Evolutionary conservation across 2,329 filamentous ascomycete species (phyloP).

Genomic region (Dendryphion nanum): DNA sequence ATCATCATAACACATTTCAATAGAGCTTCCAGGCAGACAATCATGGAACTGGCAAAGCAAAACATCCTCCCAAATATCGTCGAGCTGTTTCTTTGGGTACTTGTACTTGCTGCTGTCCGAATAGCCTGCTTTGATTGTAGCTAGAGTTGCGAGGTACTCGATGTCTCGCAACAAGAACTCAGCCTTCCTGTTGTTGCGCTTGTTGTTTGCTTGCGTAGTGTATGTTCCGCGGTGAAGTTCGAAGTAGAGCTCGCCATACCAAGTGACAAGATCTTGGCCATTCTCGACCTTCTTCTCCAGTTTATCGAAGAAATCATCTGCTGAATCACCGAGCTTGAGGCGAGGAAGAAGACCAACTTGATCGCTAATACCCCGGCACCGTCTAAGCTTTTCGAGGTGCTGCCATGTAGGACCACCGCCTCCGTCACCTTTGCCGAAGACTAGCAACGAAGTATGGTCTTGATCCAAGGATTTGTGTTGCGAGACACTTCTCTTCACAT

Average conservation of each 20-base stretch:
- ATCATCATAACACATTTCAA: slow-evolving; percentile 98
- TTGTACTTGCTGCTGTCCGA: slow-evolving; percentile 57
- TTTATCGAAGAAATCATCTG: slow-evolving; percentile 90
- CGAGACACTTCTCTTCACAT: slow-evolving; percentile 82
- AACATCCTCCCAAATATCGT: slow-evolving; percentile 91
- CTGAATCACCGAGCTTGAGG: slow-evolving; percentile 82
- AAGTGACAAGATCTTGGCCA: slow-evolving; percentile 77
- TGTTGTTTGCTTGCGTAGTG: slow-evolving; percentile 97
- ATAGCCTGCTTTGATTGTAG: slow-evolving; percentile 66
- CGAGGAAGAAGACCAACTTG: slow-evolving; percentile 79
- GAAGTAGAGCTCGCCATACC: slow-evolving; percentile 98
- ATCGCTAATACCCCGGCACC: slow-evolving; percentile 89
- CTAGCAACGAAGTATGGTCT: slow-evolving; percentile 83
- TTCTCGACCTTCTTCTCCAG: slow-evolving; percentile 73
- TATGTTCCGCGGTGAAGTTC: slow-evolving; percentile 96
- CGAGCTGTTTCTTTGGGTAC: slow-evolving; percentile 92
- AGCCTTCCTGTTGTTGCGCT: slow-evolving; percentile 83
- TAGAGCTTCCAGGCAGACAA: slow-evolving; percentile 89
- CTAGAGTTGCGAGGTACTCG: slow-evolving; percentile 83
- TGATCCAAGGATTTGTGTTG: slow-evolving; percentile 96
- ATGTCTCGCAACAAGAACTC: slow-evolving; percentile 85
- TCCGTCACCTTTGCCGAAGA: slow-evolving; percentile 96
- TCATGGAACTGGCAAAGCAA: slow-evolving; percentile 97
- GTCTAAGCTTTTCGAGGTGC: slow-evolving; percentile 89
- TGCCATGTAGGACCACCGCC: slow-evolving; percentile 93